Conservation (phyloP, 2,329 filamentous ascomycete genomes). For the Alternaria dauci region DNA sequence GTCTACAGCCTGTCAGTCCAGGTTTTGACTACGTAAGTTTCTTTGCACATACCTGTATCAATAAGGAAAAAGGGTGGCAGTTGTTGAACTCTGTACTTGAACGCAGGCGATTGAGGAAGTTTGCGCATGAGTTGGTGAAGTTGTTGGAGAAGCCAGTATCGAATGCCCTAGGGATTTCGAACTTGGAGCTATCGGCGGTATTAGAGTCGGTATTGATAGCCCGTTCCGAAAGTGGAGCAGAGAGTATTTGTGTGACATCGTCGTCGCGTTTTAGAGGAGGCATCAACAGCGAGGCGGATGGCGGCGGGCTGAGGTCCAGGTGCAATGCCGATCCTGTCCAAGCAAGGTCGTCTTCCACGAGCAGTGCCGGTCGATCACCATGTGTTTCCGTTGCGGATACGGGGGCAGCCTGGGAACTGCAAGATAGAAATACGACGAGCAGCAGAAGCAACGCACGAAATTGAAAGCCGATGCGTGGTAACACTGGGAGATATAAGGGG, state of each 20-base stretch:
- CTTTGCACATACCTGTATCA: slow-evolving; percentile 71
- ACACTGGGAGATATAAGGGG: slow-evolving; percentile 28
- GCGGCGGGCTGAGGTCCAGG: slow-evolving; percentile 44
- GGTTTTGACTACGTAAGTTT: background rate
- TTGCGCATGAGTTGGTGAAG: slow-evolving; percentile 66
- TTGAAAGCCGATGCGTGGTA: slow-evolving; percentile 17
- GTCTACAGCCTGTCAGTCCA: slow-evolving; percentile 62
- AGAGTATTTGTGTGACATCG: slow-evolving; percentile 32
- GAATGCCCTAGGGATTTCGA: slow-evolving; percentile 54
- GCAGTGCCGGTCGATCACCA: slow-evolving; percentile 45
- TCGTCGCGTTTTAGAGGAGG: slow-evolving; percentile 41
- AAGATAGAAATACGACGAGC: slow-evolving; percentile 36
- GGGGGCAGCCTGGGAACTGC: slow-evolving; percentile 38
- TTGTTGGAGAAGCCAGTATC: slow-evolving; percentile 61
- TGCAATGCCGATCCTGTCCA: slow-evolving; percentile 44
- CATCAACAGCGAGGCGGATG: slow-evolving; percentile 41
- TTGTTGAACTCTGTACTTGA: slow-evolving; percentile 70
- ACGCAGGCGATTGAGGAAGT: slow-evolving; percentile 74
- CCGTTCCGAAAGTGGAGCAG: slow-evolving; percentile 36
- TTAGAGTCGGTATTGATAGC: slow-evolving; percentile 37
- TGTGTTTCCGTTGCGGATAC: slow-evolving; percentile 37
- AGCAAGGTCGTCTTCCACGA: slow-evolving; percentile 34
- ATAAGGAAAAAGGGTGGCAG: slow-evolving; percentile 85
- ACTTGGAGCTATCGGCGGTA: slow-evolving; percentile 25
- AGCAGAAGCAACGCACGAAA: slow-evolving; percentile 35